These are phyloP conservation scores for Pseudisothecium myosuroides DNA, from an alignment of 225 moss, liverwort and hornwort species.

Conservation along the genomic window DNA sequence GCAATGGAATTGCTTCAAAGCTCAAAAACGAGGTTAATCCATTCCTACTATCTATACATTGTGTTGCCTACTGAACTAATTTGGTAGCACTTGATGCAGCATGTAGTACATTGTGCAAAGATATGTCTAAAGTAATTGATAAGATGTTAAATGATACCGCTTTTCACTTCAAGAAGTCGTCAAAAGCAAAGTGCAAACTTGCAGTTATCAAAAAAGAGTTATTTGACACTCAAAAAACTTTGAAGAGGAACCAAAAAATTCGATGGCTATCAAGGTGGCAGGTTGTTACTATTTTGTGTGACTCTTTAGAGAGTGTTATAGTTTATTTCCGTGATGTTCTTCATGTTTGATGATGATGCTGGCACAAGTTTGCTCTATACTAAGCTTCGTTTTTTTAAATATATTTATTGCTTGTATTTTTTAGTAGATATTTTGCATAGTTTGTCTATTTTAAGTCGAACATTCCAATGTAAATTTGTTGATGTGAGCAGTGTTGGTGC, in stretches of 20 bases:
- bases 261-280: background rate
- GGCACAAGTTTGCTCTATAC: background rate
- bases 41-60: background rate
- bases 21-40: background rate
- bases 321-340: background rate
- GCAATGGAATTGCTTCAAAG: background rate
- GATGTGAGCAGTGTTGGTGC: background rate
- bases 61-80: background rate
- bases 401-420: background rate
- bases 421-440: background rate
- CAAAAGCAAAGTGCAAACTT: background rate
- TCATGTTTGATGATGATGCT: background rate
- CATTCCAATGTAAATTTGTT: background rate
- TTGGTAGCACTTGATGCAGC: background rate
- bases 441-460: background rate
- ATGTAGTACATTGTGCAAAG: background rate
- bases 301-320: background rate
- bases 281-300: background rate
- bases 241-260: background rate
- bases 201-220: background rate
- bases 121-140: background rate
- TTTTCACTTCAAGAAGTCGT: background rate
- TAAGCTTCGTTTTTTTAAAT: background rate
- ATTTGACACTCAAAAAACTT: background rate
- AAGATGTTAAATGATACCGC: background rate